phyloP scores from a whole-genome alignment of 2,329 filamentous ascomycete genomes.

The Ascochyta clinopodiicola region DNA sequence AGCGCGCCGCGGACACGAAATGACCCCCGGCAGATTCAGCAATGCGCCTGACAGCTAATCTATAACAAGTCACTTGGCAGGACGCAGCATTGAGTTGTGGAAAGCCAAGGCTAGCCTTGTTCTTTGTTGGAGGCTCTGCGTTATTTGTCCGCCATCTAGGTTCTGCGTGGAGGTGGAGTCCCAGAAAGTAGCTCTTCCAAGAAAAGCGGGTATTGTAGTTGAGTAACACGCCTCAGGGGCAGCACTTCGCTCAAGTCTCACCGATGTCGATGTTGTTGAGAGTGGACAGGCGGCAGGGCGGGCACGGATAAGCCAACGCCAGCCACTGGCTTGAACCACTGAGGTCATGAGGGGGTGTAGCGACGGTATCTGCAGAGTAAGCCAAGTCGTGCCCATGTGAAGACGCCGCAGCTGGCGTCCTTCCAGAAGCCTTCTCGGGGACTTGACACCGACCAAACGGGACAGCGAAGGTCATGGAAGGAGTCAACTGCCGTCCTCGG shows the following conservation, averaged over 20 bases:
- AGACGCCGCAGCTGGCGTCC: background rate
- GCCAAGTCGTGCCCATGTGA: background rate
- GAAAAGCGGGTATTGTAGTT: background rate
- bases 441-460: background rate
- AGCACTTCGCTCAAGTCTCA: background rate
- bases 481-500: background rate
- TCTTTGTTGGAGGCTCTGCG: too few relatives aligned
- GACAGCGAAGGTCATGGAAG: background rate
- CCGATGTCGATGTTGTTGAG: conserved; percentile 14
- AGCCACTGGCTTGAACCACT: conserved; percentile 7
- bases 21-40: background rate
- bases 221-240: conserved; percentile 11
- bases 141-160: too few relatives aligned
- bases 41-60: too few relatives aligned
- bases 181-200: too few relatives aligned
- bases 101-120: too few relatives aligned
- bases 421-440: conserved; percentile 14
- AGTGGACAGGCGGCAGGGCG: conserved; percentile 10
- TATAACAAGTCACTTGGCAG: too few relatives aligned
- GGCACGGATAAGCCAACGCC: conserved; percentile 6
- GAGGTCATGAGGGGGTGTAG: background rate
- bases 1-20: background rate
- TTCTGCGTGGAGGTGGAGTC: too few relatives aligned
- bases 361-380: background rate
- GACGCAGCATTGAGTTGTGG: too few relatives aligned